Percentiles rank a stretch among this genome's conserved stretches.
phyloP scores from a whole-genome alignment of 2,329 filamentous ascomycete species.

The Remersonia thermophila region DNA sequence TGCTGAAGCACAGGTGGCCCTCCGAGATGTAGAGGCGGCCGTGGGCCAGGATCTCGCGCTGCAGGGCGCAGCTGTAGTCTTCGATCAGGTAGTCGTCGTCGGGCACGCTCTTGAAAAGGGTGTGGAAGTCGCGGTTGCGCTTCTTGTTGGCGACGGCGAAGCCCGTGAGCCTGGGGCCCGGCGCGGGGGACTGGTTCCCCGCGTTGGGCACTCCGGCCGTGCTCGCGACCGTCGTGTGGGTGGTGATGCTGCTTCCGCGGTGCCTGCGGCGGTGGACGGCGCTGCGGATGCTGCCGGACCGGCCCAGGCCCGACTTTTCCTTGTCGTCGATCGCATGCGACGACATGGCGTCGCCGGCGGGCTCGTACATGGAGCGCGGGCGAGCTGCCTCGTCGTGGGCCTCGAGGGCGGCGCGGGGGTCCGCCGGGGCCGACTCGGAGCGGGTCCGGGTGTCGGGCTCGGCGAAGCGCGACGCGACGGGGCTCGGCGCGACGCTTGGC shows the following conservation, averaged over 20 bases:
- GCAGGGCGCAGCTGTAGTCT: slow-evolving; percentile 92
- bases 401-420: slow-evolving; percentile 25
- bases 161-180: slow-evolving; percentile 69
- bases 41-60: slow-evolving; percentile 89
- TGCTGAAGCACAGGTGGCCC: slow-evolving; percentile 95
- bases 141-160: slow-evolving; percentile 96
- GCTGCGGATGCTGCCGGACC: slow-evolving; percentile 57
- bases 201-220: slow-evolving; percentile 57
- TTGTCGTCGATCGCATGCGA: slow-evolving; percentile 54
- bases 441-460: slow-evolving; percentile 37
- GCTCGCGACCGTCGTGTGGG: slow-evolving; percentile 47
- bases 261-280: slow-evolving; percentile 51
- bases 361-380: slow-evolving; percentile 41
- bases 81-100: slow-evolving; percentile 98
- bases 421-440: slow-evolving; percentile 48
- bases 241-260: slow-evolving; percentile 68
- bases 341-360: slow-evolving; percentile 50
- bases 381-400: slow-evolving; percentile 28
- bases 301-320: slow-evolving; percentile 46
- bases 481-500: slow-evolving; percentile 41
- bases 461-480: slow-evolving; percentile 42
- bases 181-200: slow-evolving; percentile 46
- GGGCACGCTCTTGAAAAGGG: slow-evolving; percentile 87
- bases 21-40: slow-evolving; percentile 93
- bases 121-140: slow-evolving; percentile 90